Percentiles rank a stretch among this genome's conserved stretches.
Evolutionary conservation across 2,329 filamentous ascomycete species (phyloP).

Genomic region (Colletotrichum trifolii): DNA sequence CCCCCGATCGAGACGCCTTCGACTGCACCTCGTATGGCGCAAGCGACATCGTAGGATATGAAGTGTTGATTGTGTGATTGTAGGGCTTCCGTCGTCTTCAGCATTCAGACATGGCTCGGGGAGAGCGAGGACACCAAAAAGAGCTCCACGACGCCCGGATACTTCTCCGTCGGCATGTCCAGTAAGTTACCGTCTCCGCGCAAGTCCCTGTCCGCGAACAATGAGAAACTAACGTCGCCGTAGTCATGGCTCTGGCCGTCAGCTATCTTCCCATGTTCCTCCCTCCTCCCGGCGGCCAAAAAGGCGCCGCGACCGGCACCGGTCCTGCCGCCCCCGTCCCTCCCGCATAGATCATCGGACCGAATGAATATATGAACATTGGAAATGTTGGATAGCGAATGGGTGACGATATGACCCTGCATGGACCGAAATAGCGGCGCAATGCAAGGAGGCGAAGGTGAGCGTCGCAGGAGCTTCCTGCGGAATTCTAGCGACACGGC

Average conservation of each 20-base stretch:
- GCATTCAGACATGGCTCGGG: slow-evolving; percentile 80
- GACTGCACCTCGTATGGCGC: too few species aligned
- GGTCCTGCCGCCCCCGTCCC: slow-evolving; percentile 45
- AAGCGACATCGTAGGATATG: slow-evolving; percentile 12
- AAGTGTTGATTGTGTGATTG: slow-evolving; percentile 13
- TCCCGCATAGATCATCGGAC: slow-evolving; percentile 35
- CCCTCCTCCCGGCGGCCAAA: slow-evolving; percentile 47
- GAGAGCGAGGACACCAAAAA: slow-evolving; percentile 76
- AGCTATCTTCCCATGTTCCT: slow-evolving; percentile 64
- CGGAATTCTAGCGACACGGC: neutral
- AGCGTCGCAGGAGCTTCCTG: neutral
- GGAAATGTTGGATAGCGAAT: neutral
- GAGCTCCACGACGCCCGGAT: slow-evolving; percentile 72
- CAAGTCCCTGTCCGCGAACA: neutral
- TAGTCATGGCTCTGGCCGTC: slow-evolving; percentile 70
- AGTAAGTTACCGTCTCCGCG: slow-evolving; percentile 60
- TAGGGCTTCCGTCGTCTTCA: slow-evolving; percentile 79
- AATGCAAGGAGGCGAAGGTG: neutral
- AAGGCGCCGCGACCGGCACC: slow-evolving; percentile 45
- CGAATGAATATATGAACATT: too few species aligned
- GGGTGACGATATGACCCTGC: neutral
- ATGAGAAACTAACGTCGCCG: slow-evolving; percentile 10
- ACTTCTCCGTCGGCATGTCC: slow-evolving; percentile 83
- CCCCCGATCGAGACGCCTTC: neutral
- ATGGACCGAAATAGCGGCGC: neutral